These are phyloP conservation scores for Pinus tabuliformis DNA, from an alignment of 75 land plant genomes.

Conservation along the genomic window DNA sequence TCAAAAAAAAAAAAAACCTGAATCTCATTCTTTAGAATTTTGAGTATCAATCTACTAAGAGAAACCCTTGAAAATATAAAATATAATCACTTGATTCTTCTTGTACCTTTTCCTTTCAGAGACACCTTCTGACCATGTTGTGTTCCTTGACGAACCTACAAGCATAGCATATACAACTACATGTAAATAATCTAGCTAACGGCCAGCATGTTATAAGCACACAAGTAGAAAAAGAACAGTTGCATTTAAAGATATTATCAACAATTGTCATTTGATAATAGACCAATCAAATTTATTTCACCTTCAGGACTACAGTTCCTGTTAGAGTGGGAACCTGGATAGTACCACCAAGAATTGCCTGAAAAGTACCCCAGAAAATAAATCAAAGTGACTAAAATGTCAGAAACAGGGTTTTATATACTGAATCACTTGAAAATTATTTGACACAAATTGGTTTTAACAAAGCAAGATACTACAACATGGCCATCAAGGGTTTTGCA, in stretches of 20 bases:
- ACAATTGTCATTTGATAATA: background rate
- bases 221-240: background rate
- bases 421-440: background rate
- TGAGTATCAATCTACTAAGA: background rate
- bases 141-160: constrained; percentile 87
- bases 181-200: background rate
- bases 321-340: constrained; percentile 92
- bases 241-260: background rate
- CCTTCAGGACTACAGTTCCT: constrained; percentile 92
- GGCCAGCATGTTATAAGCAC: background rate
- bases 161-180: background rate
- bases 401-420: background rate
- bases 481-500: background rate
- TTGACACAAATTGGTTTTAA: background rate
- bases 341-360: constrained; percentile 96
- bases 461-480: background rate
- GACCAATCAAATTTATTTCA: constrained; percentile 9
- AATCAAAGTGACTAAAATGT: background rate
- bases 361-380: constrained; percentile 9
- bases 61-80: background rate
- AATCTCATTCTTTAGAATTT: background rate
- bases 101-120: constrained; percentile 83
- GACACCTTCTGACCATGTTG: constrained; percentile 96
- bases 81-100: background rate
- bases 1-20: background rate